These are phyloP conservation scores for Cubamyces lactineus DNA, from an alignment of 768 basidiomycete species.

Conservation along the genomic window DNA sequence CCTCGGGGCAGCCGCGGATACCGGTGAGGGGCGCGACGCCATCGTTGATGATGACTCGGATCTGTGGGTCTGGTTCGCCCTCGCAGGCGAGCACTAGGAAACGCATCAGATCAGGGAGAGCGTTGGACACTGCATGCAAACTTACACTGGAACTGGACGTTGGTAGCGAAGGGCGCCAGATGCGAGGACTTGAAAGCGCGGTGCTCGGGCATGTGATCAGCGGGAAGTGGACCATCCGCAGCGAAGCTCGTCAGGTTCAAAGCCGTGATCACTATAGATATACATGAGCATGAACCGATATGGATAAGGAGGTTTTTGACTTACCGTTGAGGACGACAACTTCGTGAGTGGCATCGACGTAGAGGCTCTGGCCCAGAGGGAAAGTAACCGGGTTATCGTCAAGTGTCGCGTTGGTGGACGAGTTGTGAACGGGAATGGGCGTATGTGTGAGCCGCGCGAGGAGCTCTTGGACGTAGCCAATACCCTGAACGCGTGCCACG, in stretches of 20 bases:
- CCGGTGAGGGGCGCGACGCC: constrained; percentile 81
- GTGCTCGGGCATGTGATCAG: constrained; percentile 66
- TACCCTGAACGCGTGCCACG: constrained; percentile 71
- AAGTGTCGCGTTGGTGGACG: constrained; percentile 84
- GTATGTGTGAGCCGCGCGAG: constrained; percentile 81
- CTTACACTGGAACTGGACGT: constrained; percentile 86
- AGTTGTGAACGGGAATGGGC: constrained; percentile 69
- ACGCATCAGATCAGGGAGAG: too few relatives aligned
- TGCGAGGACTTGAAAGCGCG: constrained; percentile 75
- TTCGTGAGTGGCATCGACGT: constrained; percentile 91
- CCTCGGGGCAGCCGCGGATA: constrained; percentile 70
- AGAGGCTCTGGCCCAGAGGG: constrained; percentile 72
- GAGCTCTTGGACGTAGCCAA: constrained; percentile 84
- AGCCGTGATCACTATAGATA: constrained; percentile 70
- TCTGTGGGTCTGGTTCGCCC: constrained; percentile 49
- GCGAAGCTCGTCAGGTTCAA: constrained; percentile 82
- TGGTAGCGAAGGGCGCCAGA: constrained; percentile 86
- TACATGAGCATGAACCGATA: constrained; percentile 9
- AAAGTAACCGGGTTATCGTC: constrained; percentile 69
- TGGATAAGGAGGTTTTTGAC: constrained; percentile 27
- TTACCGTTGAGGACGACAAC: constrained; percentile 86
- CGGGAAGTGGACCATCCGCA: constrained; percentile 70
- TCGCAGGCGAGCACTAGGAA: constrained; percentile 35
- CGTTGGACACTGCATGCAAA: constrained; percentile 15
- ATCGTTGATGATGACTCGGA: constrained; percentile 88